Evolutionary conservation across 305 asterid genomes (phyloP).

Genomic region (Solanum chacoense): DNA sequence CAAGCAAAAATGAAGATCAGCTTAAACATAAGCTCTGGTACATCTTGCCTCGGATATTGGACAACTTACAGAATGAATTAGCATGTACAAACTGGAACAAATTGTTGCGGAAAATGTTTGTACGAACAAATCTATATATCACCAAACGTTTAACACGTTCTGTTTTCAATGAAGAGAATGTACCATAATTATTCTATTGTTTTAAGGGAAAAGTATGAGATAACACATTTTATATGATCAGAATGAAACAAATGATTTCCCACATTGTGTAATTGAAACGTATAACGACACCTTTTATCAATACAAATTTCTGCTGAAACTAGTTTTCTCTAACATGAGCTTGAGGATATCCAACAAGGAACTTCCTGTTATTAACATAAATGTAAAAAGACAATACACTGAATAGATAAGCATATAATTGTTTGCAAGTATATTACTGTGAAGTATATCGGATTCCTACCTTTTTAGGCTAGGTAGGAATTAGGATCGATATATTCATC

Average conservation of each 20-base stretch:
- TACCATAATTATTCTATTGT: neutral
- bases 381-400: neutral
- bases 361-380: neutral
- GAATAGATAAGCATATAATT: neutral
- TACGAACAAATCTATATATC: neutral
- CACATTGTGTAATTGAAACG: neutral
- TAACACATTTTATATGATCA: neutral
- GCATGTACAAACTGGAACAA: neutral
- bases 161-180: neutral
- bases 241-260: neutral
- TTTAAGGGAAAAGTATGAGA: neutral
- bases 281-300: neutral
- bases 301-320: neutral
- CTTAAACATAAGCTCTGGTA: neutral
- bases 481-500: neutral
- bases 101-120: too few relatives aligned
- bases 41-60: neutral
- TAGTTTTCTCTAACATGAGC: neutral
- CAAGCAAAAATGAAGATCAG: neutral
- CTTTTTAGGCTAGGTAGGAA: neutral
- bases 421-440: neutral
- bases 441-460: neutral
- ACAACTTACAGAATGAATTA: neutral
- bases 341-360: neutral
- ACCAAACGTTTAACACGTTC: neutral